Percentiles rank a stretch among this genome's conserved stretches.
Conservation (phyloP, 257 asterid genomes). For the Plantago major region DNA sequence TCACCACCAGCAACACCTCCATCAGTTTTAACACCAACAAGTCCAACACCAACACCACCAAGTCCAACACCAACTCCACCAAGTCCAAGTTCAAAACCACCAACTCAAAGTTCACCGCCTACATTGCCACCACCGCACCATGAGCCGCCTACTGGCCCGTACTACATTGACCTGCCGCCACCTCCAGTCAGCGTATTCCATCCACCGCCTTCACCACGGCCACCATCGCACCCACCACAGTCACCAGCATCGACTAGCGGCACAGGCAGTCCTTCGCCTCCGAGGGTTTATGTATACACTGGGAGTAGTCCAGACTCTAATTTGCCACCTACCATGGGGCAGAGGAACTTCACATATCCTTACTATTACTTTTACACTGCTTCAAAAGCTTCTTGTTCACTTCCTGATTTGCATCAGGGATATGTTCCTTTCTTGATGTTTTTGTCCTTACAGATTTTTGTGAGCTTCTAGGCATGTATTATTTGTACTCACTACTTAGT, state of each 20-base stretch:
- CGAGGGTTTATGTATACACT: constrained; percentile 26
- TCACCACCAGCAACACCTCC: constrained; percentile 42
- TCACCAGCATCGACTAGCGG: constrained; percentile 19
- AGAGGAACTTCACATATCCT: constrained; percentile 52
- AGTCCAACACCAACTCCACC: constrained; percentile 22
- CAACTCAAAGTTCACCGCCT: constrained; percentile 24
- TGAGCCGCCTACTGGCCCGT: constrained; percentile 36
- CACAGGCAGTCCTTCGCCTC: constrained; percentile 27
- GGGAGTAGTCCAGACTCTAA: constrained; percentile 28
- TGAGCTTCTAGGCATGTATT: constrained; percentile 3
- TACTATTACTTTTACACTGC: constrained; percentile 56
- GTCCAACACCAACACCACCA: too few species aligned
- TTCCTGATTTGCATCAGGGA: constrained; percentile 20
- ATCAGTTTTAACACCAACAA: neutral
- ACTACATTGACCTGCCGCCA: constrained; percentile 36
- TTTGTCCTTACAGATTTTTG: constrained; percentile 24
- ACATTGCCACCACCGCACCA: constrained; percentile 27
- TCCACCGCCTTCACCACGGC: constrained; percentile 29
- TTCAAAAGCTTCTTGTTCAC: constrained; percentile 38
- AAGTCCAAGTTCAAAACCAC: constrained; percentile 18
- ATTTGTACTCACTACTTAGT: neutral
- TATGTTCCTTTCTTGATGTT: constrained; percentile 27
- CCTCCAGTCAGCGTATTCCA: constrained; percentile 25
- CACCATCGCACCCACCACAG: constrained; percentile 18
- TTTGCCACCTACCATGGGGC: constrained; percentile 33